Conservation (phyloP, 1,139 yeast genomes). For the Scheffersomyces titani region DNA sequence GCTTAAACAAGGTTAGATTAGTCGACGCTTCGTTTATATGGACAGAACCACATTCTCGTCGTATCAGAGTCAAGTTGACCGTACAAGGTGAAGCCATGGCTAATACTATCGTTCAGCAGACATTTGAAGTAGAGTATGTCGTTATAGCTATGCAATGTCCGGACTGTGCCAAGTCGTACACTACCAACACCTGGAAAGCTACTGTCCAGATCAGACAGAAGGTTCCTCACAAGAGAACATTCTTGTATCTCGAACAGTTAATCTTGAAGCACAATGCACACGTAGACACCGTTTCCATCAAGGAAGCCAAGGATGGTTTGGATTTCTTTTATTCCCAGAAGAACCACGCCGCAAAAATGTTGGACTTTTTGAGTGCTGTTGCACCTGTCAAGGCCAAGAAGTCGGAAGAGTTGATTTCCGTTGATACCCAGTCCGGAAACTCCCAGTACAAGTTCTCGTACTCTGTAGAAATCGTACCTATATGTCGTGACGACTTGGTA, state of each 20-base stretch:
- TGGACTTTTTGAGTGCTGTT: constrained; percentile 83
- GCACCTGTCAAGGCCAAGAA: constrained; percentile 85
- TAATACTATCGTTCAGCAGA: constrained; percentile 90
- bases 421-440: constrained; percentile 89
- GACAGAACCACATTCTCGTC: constrained; percentile 99
- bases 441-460: constrained; percentile 87
- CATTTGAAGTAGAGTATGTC: constrained; percentile 91
- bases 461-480: constrained; percentile 94
- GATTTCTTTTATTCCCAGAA: constrained; percentile 90
- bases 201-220: constrained; percentile 96
- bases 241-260: constrained; percentile 90
- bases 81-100: constrained; percentile 97
- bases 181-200: constrained; percentile 97
- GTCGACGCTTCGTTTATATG: constrained; percentile 94
- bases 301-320: constrained; percentile 90
- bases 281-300: constrained; percentile 88
- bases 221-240: constrained; percentile 95
- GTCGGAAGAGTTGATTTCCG: constrained; percentile 89
- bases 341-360: constrained; percentile 91
- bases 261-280: constrained; percentile 94
- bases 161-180: constrained; percentile 95
- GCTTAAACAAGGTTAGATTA: constrained; percentile 82
- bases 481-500: constrained; percentile 95
- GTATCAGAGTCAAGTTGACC: constrained; percentile 85
- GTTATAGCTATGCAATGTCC: constrained; percentile 98